These are phyloP conservation scores for Zygoascus flipseniorum DNA, from an alignment of 805 yeast genomes.

Conservation along the genomic window DNA sequence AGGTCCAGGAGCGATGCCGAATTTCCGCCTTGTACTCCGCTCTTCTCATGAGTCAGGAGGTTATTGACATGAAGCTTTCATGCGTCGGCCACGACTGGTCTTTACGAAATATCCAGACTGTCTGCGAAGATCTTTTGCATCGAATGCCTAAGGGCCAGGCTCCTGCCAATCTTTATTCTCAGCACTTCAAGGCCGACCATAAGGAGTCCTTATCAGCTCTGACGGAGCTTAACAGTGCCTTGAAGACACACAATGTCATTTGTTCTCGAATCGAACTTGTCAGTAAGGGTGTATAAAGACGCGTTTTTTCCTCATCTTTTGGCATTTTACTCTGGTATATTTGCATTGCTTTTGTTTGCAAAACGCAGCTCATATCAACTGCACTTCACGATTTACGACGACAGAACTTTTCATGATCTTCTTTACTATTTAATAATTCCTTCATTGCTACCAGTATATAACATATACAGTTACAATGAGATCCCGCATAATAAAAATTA, in stretches of 20 bases:
- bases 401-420: background rate
- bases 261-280: conserved; percentile 26
- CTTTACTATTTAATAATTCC: background rate
- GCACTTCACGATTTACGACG: background rate
- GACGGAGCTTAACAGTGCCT: conserved; percentile 19
- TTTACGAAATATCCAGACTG: conserved; percentile 23
- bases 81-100: conserved; percentile 30
- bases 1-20: conserved; percentile 28
- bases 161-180: conserved; percentile 21
- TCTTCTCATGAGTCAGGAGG: conserved; percentile 20
- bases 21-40: conserved; percentile 23
- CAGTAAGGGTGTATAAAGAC: conserved; percentile 24
- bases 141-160: conserved; percentile 20
- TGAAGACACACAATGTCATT: conserved; percentile 20
- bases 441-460: background rate
- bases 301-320: background rate
- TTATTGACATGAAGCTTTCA: conserved; percentile 21
- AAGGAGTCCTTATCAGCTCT: conserved; percentile 18
- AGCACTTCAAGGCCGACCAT: conserved; percentile 17
- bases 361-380: too few relatives aligned
- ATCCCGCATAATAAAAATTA: background rate
- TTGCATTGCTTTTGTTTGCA: background rate
- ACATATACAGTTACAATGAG: background rate
- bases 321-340: background rate
- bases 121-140: conserved; percentile 23